These are phyloP conservation scores for Beauveria rudraprayagi DNA, from an alignment of 2,329 filamentous ascomycete genomes.

Conservation along the genomic window DNA sequence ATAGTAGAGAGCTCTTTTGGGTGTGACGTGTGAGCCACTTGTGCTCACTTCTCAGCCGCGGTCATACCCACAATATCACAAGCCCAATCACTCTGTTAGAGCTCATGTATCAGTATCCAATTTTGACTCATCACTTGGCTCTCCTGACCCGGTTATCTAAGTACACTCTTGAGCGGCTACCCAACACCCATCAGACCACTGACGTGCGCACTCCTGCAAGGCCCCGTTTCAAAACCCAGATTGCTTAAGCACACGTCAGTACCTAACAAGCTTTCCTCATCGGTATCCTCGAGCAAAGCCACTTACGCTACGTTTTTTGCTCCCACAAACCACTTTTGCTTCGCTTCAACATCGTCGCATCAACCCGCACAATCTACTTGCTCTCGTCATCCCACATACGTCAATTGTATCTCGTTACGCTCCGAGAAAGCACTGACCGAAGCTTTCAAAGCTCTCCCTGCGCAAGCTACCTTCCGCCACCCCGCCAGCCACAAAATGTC, in stretches of 20 bases:
- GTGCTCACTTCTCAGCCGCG: background rate
- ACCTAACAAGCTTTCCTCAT: constrained; percentile 13
- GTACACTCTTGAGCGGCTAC: constrained; percentile 8
- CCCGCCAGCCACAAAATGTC: constrained; percentile 48
- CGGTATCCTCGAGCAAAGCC: constrained; percentile 23
- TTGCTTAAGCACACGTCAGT: constrained; percentile 15
- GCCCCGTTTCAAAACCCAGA: constrained; percentile 11
- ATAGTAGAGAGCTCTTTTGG: no score
- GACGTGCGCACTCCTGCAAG: constrained; percentile 1
- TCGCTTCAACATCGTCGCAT: constrained; percentile 9
- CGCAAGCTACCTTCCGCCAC: constrained; percentile 9
- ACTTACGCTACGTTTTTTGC: constrained; percentile 22
- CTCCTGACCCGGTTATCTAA: background rate
- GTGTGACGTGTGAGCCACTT: background rate
- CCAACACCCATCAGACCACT: background rate
- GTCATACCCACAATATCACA: constrained; percentile 10
- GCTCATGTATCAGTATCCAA: background rate
- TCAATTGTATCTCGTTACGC: background rate
- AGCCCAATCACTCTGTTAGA: constrained; percentile 2
- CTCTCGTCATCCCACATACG: background rate
- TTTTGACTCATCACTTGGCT: background rate
- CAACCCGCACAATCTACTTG: background rate
- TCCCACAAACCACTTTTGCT: constrained; percentile 7
- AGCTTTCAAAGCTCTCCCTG: background rate
- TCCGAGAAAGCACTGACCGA: background rate